Evolutionary conservation across 352 stramenopile species (phyloP), one percentile per base, ranked within the genome.

Genomic region (Aphanomyces astaci): DNA sequence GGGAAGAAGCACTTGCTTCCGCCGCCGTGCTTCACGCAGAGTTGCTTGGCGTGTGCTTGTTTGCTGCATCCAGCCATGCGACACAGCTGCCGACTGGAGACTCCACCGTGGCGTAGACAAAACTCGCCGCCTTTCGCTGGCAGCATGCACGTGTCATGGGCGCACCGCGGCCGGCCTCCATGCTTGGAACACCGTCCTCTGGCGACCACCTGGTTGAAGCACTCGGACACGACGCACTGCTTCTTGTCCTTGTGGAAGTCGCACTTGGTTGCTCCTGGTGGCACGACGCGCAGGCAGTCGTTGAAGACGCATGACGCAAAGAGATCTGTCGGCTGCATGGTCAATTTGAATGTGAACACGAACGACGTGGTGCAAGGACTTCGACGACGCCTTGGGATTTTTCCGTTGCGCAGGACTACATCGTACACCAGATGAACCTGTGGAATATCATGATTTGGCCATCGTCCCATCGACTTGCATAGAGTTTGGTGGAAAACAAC

Each of bases 141-240:
- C 1, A 88, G 86, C 32, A 78, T 79, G 74, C 86, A 95, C 40
- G 80, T 75, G 3, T 90, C 80, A 2, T 79, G 70, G 10, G 89
- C 81, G 40, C 86, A 95, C 46, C 89, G 89, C 73, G 92, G 92
- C 27, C 84, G 84, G 17, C 86, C 86, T 22, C 86, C 86, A 49
- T 95, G 86, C 3, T 79, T 79, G 51, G 90, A 92, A 55, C 86
- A 95, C 56, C 82, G 90, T 0, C 86, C 86, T 11, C 62, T 43
- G 1, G 62, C 62, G n/a, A 59, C 49, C 13, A 68, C 62, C 25
- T 68, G 62, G 45, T 68, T 68, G 48, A 27, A 32, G 43, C 62
- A 68, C 4, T 57, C 28, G 3, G 62, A 10, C 28, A 68, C 48
- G 24, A 30, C 31, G 51, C 62, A 68, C 62, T 59, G 49, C 33